A percentile compares a stretch with the other conserved stretches of the same genome.
These are phyloP conservation scores for Boletus albobrunnescens DNA, from an alignment of 1,284 basidiomycete species.

Conservation along the genomic window DNA sequence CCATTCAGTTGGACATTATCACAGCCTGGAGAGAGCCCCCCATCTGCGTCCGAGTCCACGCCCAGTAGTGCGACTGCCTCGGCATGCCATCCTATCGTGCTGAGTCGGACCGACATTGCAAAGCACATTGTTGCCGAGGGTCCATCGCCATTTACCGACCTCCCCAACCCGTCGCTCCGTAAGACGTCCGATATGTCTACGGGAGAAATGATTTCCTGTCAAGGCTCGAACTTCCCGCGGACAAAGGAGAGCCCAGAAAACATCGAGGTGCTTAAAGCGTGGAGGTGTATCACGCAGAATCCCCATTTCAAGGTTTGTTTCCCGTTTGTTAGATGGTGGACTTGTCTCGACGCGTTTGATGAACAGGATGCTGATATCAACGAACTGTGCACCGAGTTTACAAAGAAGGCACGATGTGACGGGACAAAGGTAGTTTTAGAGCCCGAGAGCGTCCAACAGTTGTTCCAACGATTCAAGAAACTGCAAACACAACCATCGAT, in stretches of 20 bases:
- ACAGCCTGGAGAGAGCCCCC: conserved; percentile 28
- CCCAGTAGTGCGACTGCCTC: conserved; percentile 4
- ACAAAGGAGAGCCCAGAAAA: conserved; percentile 67
- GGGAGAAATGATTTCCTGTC: conserved; percentile 44
- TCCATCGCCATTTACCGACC: conserved; percentile 42
- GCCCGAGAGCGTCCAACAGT: conserved; percentile 59
- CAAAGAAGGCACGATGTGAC: conserved; percentile 74
- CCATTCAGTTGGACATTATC: conserved; percentile 37
- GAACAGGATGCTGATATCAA: conserved; percentile 70
- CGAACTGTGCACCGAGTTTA: conserved; percentile 70
- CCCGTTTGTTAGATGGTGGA: conserved; percentile 7
- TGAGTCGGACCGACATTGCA: conserved; percentile 51
- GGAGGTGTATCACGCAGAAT: conserved; percentile 67
- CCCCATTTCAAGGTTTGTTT: conserved; percentile 64
- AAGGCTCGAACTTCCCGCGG: conserved; percentile 59
- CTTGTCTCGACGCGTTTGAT: neutral
- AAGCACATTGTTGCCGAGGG: conserved; percentile 46
- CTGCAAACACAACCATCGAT: conserved; percentile 5
- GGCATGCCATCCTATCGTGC: conserved; percentile 43
- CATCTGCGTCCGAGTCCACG: conserved; percentile 25
- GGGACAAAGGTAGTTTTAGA: conserved; percentile 76
- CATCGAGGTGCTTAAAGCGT: conserved; percentile 70
- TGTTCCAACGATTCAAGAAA: conserved; percentile 51
- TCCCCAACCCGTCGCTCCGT: conserved; percentile 35
- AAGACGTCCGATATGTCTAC: neutral